Conservation (phyloP, 2,329 filamentous ascomycete genomes). For the Zymoseptoria passerinii region DNA sequence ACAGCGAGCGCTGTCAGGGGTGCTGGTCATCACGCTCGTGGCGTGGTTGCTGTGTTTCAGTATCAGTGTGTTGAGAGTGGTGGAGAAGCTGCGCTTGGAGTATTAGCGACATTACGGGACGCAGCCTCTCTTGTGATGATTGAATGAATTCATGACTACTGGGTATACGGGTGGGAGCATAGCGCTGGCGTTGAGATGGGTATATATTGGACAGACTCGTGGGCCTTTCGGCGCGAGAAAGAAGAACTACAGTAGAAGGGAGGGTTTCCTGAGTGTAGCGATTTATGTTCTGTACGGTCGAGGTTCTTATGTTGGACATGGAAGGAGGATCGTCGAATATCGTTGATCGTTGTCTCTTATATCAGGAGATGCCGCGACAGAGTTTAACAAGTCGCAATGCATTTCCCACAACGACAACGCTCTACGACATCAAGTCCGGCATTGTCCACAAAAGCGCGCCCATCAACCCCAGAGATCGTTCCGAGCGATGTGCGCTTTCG, state of each 20-base stretch:
- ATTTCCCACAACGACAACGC: too few species aligned
- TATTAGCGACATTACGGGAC: neutral
- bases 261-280: too few species aligned
- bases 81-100: constrained; percentile 30
- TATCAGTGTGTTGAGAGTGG: constrained; percentile 51
- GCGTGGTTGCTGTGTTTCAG: constrained; percentile 89
- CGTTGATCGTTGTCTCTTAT: too few species aligned
- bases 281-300: too few species aligned
- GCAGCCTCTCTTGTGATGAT: neutral
- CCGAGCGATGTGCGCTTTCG: too few species aligned
- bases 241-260: neutral
- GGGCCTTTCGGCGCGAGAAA: neutral
- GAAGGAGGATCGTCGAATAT: too few species aligned
- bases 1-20: constrained; percentile 64
- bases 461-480: too few species aligned
- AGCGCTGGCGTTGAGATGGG: neutral
- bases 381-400: too few species aligned
- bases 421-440: too few species aligned
- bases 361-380: too few species aligned
- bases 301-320: too few species aligned
- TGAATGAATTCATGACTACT: neutral
- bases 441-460: too few species aligned
- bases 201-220: neutral
- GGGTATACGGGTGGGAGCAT: neutral
- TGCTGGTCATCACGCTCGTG: constrained; percentile 71